Base-by-base conservation (phyloP, 495 filamentous ascomycete genomes). In the Cercophora sp. region DNA sequence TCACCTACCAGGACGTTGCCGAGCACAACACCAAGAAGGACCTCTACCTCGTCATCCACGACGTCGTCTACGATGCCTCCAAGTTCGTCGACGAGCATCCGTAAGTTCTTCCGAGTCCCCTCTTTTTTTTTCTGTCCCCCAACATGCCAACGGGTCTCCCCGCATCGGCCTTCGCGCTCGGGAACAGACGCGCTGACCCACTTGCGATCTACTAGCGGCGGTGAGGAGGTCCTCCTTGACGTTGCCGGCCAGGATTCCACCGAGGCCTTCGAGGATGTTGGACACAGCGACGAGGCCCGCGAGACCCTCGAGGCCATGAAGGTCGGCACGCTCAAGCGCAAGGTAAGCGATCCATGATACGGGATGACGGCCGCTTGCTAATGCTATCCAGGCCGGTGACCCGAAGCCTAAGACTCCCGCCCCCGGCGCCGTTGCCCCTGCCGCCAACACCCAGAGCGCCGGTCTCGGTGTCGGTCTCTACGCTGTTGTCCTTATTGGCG, bases 261-360 rank as follows among this genome's bases (percentile, higher is more conserved):
- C 62, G 94, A 97, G 73, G 91, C 93, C 51, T 99, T 99, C 70
- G 93, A 99, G 78, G 94, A 99, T 73, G 94, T 99, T 68, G 94
- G 94, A 56, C 94, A 99, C 85, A 93, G 87, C 69, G 94, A 99
- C 70, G 94, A 99, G 78, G 94, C 94, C 53, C 86, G 94, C 46
- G 90, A 96, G 77, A 91, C 96, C 64, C 83, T 99, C 15, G 80
- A 85, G 20, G 83, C 84, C 57, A 75, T 96, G 55, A 73, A 85
- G 26, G 83, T 96, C 56, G 93, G 89, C 48, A 81, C 58, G 23
- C 73, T 99, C 60, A 96, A 96, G 83, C 83, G 91, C 69, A 69
- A 85, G 78, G 92, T 96, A 83, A 58, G 78, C 66, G 32, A n/a
- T n/a, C n/a, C n/a, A n/a, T n/a, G n/a, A n/a, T n/a, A n/a, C n/a